Base-by-base conservation (phyloP, 768 basidiomycete species). In the Boletus huronensis region DNA sequence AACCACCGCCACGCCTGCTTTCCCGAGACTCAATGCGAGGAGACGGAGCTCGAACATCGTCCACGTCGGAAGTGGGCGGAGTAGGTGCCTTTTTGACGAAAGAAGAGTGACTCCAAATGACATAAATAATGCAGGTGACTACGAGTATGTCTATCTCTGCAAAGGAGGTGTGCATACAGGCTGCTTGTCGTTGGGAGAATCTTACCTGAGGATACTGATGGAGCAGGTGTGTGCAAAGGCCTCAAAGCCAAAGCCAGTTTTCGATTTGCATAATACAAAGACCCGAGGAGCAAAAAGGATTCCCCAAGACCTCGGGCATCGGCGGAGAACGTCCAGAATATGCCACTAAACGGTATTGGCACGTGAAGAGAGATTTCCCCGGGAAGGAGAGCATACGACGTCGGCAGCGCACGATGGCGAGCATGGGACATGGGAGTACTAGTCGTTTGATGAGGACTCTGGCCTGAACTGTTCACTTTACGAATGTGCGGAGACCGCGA, bases 271-370 rank as follows among this genome's bases (percentile, higher is more conserved):
- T 77, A 82, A 35, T 80, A 69, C 17, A 90, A 73, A 19, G 87
- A 87, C 17, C 74, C 75, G n/a, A 90, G 67, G 6, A 93, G 77
- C 5, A 91, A 64, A 28, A 77, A n/a, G 7, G 79, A 82, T 71
- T 93, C 90, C 11, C 79, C 80, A 21, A 83, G 75, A 57, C 81
- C 79, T 57, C 87, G 75, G 28, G 79, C 71, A 58, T 90, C 86
- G 28, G 87, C 77, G n/a, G 75, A 75, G 59, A 87, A 78, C 32
- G 68, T 72, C 71, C 75, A 82, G 5, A 13, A 38, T 41, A 66
- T 66, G 17, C 70, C 62, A 8, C 73, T 72, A 31, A 77, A 70
- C 6, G 79, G 79, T 23, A 84, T 36, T 5, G 72, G 74, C 35
- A 83, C 52, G 38, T 67, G 73, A 31, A 85, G 53, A 48, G 76